phyloP scores from a whole-genome alignment of 768 basidiomycete species.

The Hygrocybe coccinea region DNA sequence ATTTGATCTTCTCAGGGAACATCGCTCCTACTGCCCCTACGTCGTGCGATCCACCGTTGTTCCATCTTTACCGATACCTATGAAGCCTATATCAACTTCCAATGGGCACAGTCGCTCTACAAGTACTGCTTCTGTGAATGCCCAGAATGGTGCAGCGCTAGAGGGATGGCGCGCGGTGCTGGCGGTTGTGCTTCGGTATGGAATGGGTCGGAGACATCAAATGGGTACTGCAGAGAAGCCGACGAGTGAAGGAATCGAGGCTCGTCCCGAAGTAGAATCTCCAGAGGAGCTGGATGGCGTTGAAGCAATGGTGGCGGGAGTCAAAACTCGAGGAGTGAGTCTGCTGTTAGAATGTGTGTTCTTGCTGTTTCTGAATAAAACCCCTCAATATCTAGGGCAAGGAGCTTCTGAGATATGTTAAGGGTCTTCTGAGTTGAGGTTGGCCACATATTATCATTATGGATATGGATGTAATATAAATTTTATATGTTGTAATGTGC shows the following conservation, averaged over 20 bases:
- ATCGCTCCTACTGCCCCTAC: slow-evolving; percentile 84
- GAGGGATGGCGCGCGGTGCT: slow-evolving; percentile 85
- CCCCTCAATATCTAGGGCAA: slow-evolving; percentile 44
- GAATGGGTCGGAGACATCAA: slow-evolving; percentile 52
- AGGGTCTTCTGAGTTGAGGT: slow-evolving; percentile 52
- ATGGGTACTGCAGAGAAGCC: slow-evolving; percentile 16
- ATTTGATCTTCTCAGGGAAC: slow-evolving; percentile 75
- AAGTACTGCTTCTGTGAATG: slow-evolving; percentile 16
- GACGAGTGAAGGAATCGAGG: neutral
- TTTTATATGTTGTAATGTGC: too few relatives aligned
- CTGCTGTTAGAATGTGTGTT: neutral
- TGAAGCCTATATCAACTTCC: neutral
- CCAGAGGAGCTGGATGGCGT: slow-evolving; percentile 48
- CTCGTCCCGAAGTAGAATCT: slow-evolving; percentile 17
- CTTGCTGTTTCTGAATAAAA: slow-evolving; percentile 3
- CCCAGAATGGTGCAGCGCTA: slow-evolving; percentile 29
- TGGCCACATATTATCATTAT: too few relatives aligned
- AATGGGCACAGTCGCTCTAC: neutral
- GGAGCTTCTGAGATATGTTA: slow-evolving; percentile 70
- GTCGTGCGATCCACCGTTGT: slow-evolving; percentile 64
- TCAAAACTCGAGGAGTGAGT: slow-evolving; percentile 71
- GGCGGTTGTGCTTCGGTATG: slow-evolving; percentile 60
- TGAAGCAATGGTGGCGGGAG: slow-evolving; percentile 70
- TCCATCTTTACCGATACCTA: slow-evolving; percentile 43
- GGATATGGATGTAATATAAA: neutral